Evolutionary conservation across 345 rosid genomes (phyloP).

Genomic region (rapeseed (Brassica napus)): DNA sequence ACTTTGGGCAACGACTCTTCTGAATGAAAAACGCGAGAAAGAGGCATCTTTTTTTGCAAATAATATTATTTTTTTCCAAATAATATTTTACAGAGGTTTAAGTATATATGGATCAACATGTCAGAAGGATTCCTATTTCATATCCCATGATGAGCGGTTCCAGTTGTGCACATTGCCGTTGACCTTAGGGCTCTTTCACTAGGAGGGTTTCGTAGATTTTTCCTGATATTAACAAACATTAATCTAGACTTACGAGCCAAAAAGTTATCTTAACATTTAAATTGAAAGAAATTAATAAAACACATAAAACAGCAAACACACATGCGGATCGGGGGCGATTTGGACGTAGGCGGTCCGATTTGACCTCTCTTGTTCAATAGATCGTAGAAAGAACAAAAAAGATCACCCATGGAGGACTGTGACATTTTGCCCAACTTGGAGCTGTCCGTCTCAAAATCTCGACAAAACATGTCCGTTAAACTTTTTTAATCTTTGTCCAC

Average conservation of each 20-base stretch:
- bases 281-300: neutral
- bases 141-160: no score
- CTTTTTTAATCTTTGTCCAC: neutral
- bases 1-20: no score
- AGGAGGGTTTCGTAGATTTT: neutral
- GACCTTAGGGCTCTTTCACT: neutral
- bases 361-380: neutral
- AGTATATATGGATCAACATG: no score
- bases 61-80: no score
- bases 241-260: neutral
- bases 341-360: neutral
- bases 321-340: neutral
- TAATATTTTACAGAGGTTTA: no score
- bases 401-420: neutral
- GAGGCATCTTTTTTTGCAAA: no score
- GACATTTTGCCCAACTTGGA: neutral
- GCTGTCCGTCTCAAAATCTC: neutral
- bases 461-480: neutral
- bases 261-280: neutral
- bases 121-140: no score
- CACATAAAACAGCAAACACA: neutral
- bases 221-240: neutral
- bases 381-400: neutral
- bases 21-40: no score
- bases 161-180: no score